Percentiles rank a stretch among this genome's conserved stretches.
Evolutionary conservation across 1,284 basidiomycete genomes (phyloP).

Genomic region (Takashimella koratensis): DNA sequence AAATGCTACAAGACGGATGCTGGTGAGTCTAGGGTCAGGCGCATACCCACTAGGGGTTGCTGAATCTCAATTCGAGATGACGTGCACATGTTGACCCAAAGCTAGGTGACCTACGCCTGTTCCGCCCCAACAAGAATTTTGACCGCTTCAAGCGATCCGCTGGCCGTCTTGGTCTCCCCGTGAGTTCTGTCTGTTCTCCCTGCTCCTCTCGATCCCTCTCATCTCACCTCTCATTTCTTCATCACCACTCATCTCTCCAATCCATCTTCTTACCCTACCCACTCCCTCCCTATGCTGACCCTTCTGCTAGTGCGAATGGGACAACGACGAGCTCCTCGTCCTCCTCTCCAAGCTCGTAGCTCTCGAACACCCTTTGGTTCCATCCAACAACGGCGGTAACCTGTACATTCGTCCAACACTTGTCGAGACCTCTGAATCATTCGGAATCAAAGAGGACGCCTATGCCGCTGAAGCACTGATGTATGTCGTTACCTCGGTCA

Average conservation of each 20-base stretch:
- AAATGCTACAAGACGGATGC: constrained; percentile 47
- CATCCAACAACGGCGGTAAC: constrained; percentile 36
- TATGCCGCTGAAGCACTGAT: constrained; percentile 41
- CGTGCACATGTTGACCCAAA: no score
- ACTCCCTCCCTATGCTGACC: no score
- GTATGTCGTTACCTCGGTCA: constrained; percentile 41
- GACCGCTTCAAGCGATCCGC: constrained; percentile 44
- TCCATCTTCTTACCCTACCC: no score
- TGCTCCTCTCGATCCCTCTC: not conserved
- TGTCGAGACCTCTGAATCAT: constrained; percentile 44
- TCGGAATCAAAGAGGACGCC: constrained; percentile 45
- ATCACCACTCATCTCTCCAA: not conserved
- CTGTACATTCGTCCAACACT: constrained; percentile 47
- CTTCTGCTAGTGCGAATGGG: constrained; percentile 44
- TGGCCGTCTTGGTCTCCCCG: constrained; percentile 41
- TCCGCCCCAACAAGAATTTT: constrained; percentile 44
- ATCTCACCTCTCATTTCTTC: not conserved
- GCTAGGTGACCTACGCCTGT: constrained; percentile 38
- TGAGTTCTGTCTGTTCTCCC: constrained; percentile 13
- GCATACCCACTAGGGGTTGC: no score
- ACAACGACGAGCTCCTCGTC: constrained; percentile 41
- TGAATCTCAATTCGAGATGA: no score
- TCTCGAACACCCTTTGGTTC: constrained; percentile 29
- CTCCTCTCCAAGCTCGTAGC: constrained; percentile 40
- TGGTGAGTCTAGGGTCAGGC: constrained; percentile 15